These are phyloP conservation scores for Aspergillus latus DNA, from an alignment of 2,329 filamentous ascomycete species.

Conservation along the genomic window DNA sequence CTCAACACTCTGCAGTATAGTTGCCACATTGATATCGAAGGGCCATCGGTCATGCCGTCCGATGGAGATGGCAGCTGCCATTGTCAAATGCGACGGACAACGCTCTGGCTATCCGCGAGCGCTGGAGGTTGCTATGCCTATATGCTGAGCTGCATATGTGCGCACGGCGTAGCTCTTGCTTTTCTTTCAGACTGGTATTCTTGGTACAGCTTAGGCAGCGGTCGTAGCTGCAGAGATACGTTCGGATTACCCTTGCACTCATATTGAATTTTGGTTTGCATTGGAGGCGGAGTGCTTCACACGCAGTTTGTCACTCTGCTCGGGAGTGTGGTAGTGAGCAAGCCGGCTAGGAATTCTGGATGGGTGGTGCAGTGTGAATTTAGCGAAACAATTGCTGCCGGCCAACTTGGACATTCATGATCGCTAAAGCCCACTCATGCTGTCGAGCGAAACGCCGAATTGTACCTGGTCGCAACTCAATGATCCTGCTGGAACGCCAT, in stretches of 20 bases:
- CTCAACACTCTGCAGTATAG: not conserved
- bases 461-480: no score
- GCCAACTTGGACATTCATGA: conserved; percentile 13
- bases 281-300: conserved; percentile 15
- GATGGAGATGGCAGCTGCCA: not conserved
- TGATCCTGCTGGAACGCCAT: no score
- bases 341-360: not conserved
- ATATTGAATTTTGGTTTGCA: conserved; percentile 14
- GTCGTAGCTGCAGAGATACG: not conserved
- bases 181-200: conserved; percentile 5
- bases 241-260: not conserved
- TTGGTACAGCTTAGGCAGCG: conserved; percentile 10
- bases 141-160: not conserved
- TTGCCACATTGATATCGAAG: not conserved
- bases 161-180: conserved; percentile 12
- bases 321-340: conserved; percentile 5
- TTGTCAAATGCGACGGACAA: not conserved
- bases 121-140: conserved; percentile 6
- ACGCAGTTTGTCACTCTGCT: conserved; percentile 10
- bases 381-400: conserved; percentile 14
- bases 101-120: no score
- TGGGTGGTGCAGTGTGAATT: conserved; percentile 24
- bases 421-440: conserved; percentile 10
- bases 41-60: not conserved
- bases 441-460: not conserved